Evolutionary conservation across 2,329 filamentous ascomycete genomes (phyloP).

Genomic region (Saccharata proteae): DNA sequence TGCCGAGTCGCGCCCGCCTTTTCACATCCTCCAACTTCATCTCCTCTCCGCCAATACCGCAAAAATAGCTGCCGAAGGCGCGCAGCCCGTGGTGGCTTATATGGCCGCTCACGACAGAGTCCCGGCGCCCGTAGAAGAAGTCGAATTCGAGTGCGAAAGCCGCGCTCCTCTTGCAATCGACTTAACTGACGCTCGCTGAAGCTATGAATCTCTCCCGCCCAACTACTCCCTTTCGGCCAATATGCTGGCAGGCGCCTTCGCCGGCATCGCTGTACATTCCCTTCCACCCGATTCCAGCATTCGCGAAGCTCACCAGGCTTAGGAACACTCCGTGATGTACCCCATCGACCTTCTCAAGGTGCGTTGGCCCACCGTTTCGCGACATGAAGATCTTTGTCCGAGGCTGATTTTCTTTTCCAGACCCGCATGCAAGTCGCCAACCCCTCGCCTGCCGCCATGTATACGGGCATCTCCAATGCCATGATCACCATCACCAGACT

Average conservation of each 20-base stretch:
- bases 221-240: constrained; percentile 92
- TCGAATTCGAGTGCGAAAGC: constrained; percentile 30
- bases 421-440: constrained; percentile 97
- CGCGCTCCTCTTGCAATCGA: constrained; percentile 10
- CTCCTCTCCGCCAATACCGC: constrained; percentile 7
- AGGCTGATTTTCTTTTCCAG: constrained; percentile 40
- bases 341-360: constrained; percentile 98
- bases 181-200: constrained; percentile 22
- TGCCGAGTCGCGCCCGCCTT: constrained; percentile 1
- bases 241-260: constrained; percentile 92
- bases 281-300: constrained; percentile 9
- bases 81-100: constrained; percentile 22
- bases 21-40: not conserved
- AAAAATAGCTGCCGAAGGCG: constrained; percentile 21
- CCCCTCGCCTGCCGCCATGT: constrained; percentile 66
- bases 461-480: constrained; percentile 82
- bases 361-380: constrained; percentile 15
- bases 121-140: constrained; percentile 22
- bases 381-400: not conserved
- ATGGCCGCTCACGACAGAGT: constrained; percentile 29
- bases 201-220: constrained; percentile 86
- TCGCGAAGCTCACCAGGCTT: constrained; percentile 15
- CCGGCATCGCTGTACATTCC: constrained; percentile 75
- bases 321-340: constrained; percentile 99
- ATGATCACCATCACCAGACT: constrained; percentile 83